A percentile compares a stretch with the other conserved stretches of the same genome.
Evolutionary conservation across 2,329 filamentous ascomycete species (phyloP).

Genomic region (Penicillium sp.): DNA sequence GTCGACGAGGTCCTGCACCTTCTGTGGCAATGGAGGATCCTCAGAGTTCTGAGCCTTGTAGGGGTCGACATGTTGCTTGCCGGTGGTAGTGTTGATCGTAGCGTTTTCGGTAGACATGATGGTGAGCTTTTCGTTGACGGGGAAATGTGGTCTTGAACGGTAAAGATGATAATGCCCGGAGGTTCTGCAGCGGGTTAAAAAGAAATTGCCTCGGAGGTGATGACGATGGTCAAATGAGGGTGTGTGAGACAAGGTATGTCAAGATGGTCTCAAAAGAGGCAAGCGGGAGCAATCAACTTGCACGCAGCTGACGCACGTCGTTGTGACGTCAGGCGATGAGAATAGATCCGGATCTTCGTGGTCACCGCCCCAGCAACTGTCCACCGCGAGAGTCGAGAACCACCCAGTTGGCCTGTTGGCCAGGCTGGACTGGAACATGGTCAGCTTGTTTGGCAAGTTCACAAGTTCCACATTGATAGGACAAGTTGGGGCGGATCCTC

Average conservation of each 20-base stretch:
- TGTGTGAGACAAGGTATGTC: too few species aligned
- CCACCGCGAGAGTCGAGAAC: too few species aligned
- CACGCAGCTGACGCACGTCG: constrained; percentile 10
- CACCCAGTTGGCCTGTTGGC: too few species aligned
- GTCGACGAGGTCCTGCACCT: constrained; percentile 64
- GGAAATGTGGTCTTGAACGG: background rate
- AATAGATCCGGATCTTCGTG: constrained; percentile 13
- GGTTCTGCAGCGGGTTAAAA: background rate
- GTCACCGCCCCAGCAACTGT: background rate
- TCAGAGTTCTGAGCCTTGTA: constrained; percentile 73
- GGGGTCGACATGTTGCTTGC: constrained; percentile 63
- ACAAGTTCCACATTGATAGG: too few species aligned
- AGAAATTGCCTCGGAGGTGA: too few species aligned
- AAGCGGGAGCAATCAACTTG: too few species aligned
- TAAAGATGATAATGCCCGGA: too few species aligned
- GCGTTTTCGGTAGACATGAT: constrained; percentile 23
- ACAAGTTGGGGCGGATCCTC: too few species aligned
- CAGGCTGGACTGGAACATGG: too few species aligned
- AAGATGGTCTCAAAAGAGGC: too few species aligned
- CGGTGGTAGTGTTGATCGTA: constrained; percentile 54
- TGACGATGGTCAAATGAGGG: too few species aligned
- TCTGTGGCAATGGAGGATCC: constrained; percentile 65
- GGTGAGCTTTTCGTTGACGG: background rate
- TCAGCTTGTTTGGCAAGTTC: background rate
- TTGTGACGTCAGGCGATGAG: constrained; percentile 21